Evolutionary conservation across 2,329 filamentous ascomycete species (phyloP).

Genomic region (Raffaelea albimanens): DNA sequence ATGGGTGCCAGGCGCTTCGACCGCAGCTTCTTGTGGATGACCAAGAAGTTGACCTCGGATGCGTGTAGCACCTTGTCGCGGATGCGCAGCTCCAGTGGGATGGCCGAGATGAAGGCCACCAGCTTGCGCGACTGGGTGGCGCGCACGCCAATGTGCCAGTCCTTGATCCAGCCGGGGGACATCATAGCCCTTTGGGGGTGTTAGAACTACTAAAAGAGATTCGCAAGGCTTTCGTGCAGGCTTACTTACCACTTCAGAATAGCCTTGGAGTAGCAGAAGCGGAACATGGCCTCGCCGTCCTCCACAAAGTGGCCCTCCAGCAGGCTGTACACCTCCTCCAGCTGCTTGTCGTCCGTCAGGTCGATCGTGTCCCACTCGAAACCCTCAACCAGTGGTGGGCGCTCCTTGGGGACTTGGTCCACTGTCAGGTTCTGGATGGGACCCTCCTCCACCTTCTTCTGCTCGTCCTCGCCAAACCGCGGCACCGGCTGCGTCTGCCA

Average conservation of each 20-base stretch:
- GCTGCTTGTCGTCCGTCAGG: slow-evolving; percentile 63
- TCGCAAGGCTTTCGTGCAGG: no score
- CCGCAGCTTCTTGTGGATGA: slow-evolving; percentile 95
- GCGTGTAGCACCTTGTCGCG: slow-evolving; percentile 65
- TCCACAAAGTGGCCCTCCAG: slow-evolving; percentile 94
- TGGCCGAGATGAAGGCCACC: slow-evolving; percentile 91
- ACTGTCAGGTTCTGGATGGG: slow-evolving; percentile 73
- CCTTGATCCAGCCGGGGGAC: slow-evolving; percentile 84
- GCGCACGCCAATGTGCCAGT: slow-evolving; percentile 93
- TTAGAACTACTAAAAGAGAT: neutral
- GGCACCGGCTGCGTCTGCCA: slow-evolving; percentile 97
- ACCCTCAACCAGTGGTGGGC: slow-evolving; percentile 63
- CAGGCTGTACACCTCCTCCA: slow-evolving; percentile 86
- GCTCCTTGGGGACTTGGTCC: slow-evolving; percentile 69
- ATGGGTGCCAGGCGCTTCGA: slow-evolving; percentile 87
- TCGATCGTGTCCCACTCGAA: slow-evolving; percentile 96
- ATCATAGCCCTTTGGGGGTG: slow-evolving; percentile 71
- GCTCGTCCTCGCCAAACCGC: slow-evolving; percentile 54
- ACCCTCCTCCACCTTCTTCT: slow-evolving; percentile 56
- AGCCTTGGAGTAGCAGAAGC: slow-evolving; percentile 86
- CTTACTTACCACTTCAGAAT: slow-evolving; percentile 79
- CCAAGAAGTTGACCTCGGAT: slow-evolving; percentile 96
- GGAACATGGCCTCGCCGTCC: slow-evolving; percentile 93
- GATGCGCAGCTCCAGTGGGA: slow-evolving; percentile 75
- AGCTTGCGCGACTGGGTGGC: slow-evolving; percentile 75